These are phyloP conservation scores for Trypethelium eluteriae DNA, from an alignment of 495 filamentous ascomycete genomes.

Conservation along the genomic window DNA sequence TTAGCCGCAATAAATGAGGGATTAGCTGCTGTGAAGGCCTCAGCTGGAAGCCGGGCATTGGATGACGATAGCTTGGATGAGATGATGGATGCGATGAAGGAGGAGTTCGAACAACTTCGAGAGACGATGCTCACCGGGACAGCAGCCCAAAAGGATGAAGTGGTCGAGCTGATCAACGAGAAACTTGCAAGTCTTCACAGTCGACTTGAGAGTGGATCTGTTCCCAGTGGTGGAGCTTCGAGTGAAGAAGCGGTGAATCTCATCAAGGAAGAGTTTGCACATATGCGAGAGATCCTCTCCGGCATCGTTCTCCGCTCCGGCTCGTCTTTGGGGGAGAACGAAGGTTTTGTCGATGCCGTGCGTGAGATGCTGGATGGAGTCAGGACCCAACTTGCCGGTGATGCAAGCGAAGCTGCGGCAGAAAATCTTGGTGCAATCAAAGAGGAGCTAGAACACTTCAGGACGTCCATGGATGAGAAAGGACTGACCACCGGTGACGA, in stretches of 20 bases:
- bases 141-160: slow-evolving; percentile 33
- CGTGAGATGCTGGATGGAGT: slow-evolving; percentile 33
- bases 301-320: slow-evolving; percentile 56
- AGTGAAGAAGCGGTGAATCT: slow-evolving; percentile 26
- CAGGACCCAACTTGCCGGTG: slow-evolving; percentile 27
- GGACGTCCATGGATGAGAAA: slow-evolving; percentile 33
- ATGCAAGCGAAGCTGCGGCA: slow-evolving; percentile 29
- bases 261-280: slow-evolving; percentile 48
- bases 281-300: slow-evolving; percentile 64
- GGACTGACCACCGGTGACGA: slow-evolving; percentile 25
- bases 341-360: slow-evolving; percentile 45
- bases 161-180: slow-evolving; percentile 33
- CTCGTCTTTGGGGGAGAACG: slow-evolving; percentile 26
- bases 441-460: slow-evolving; percentile 33
- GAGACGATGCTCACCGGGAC: slow-evolving; percentile 28
- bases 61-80: slow-evolving; percentile 34
- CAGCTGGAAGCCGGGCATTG: slow-evolving; percentile 26
- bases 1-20: slow-evolving; percentile 31
- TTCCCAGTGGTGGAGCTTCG: slow-evolving; percentile 12
- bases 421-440: slow-evolving; percentile 30
- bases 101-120: slow-evolving; percentile 56
- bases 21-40: slow-evolving; percentile 32
- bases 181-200: slow-evolving; percentile 32
- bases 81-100: slow-evolving; percentile 38
- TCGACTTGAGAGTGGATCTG: slow-evolving; percentile 22